phyloP scores from a whole-genome alignment of 192 early-diverging fungal species.

The Linnemannia schmuckeri region DNA sequence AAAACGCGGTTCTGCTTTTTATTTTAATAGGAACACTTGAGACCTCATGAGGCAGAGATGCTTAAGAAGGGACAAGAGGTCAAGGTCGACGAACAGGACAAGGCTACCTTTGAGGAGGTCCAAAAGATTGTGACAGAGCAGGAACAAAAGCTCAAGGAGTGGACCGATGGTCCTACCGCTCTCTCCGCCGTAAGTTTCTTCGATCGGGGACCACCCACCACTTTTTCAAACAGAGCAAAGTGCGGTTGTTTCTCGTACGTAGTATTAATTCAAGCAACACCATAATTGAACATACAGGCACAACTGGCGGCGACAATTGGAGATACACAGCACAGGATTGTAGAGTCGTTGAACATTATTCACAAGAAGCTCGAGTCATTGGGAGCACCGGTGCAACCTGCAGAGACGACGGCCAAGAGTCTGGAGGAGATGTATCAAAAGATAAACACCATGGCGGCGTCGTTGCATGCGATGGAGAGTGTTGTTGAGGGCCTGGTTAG shows the following conservation, averaged over 20 bases:
- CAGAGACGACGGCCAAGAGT: slow-evolving; percentile 30
- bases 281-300: background rate
- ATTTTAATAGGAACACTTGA: slow-evolving; percentile 21
- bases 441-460: slow-evolving; percentile 19
- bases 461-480: slow-evolving; percentile 42
- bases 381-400: slow-evolving; percentile 34
- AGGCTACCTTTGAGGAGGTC: slow-evolving; percentile 30
- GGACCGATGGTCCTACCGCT: slow-evolving; percentile 2
- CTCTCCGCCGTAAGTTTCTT: slow-evolving; percentile 24
- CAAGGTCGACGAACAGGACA: slow-evolving; percentile 43
- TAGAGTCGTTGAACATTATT: slow-evolving; percentile 42
- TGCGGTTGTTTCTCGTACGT: background rate
- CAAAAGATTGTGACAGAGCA: slow-evolving; percentile 39
- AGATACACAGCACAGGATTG: slow-evolving; percentile 46
- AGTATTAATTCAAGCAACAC: background rate
- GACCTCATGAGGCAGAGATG: slow-evolving; percentile 50
- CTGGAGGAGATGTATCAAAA: slow-evolving; percentile 32
- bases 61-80: slow-evolving; percentile 38
- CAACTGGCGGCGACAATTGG: slow-evolving; percentile 30
- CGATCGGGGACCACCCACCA: background rate
- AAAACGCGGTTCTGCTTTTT: background rate
- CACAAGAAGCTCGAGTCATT: slow-evolving; percentile 48
- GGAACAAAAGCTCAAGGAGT: slow-evolving; percentile 34
- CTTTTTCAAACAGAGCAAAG: background rate
- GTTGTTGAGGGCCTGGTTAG: slow-evolving; percentile 41